phyloP scores from a whole-genome alignment of 2,329 filamentous ascomycete genomes.

The Phyllosticta citribraziliensis region DNA sequence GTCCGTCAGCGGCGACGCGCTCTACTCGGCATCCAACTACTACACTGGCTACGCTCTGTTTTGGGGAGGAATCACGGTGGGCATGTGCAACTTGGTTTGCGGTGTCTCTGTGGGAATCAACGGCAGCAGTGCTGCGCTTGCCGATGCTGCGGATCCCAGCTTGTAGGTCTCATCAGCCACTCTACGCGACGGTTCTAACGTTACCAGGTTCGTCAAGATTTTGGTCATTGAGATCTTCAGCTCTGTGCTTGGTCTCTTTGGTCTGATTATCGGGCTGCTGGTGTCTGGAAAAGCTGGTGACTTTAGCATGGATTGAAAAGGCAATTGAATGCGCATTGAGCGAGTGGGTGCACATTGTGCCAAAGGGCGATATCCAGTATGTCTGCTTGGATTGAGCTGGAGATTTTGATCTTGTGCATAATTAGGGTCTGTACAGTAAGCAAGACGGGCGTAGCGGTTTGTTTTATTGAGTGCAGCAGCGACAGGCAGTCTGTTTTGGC shows the following conservation, averaged over 20 bases:
- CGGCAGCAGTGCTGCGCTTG: conserved; percentile 88
- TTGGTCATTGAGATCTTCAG: conserved; percentile 99
- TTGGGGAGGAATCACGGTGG: conserved; percentile 91
- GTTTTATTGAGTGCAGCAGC: background rate
- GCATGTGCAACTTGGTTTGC: conserved; percentile 90
- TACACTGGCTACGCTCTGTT: conserved; percentile 95
- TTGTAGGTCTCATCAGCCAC: conserved; percentile 52
- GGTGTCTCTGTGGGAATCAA: conserved; percentile 97
- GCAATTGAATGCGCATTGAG: conserved; percentile 13
- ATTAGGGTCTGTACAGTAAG: background rate
- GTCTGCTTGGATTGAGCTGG: background rate
- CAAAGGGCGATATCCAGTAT: background rate
- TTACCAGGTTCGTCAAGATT: conserved; percentile 84
- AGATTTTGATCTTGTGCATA: background rate
- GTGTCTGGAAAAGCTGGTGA: conserved; percentile 74
- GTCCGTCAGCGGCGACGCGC: conserved; percentile 50
- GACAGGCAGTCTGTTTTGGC: background rate
- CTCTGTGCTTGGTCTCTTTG: conserved; percentile 91
- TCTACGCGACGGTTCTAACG: conserved; percentile 10
- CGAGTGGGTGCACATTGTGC: background rate
- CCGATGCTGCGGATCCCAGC: conserved; percentile 84
- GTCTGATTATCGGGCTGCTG: conserved; percentile 86
- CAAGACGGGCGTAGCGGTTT: background rate
- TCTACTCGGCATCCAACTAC: conserved; percentile 70
- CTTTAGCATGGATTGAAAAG: conserved; percentile 38